Evolutionary conservation across 2,329 filamentous ascomycete genomes (phyloP).

Genomic region (Stagonosporopsis cucurbitacearum): DNA sequence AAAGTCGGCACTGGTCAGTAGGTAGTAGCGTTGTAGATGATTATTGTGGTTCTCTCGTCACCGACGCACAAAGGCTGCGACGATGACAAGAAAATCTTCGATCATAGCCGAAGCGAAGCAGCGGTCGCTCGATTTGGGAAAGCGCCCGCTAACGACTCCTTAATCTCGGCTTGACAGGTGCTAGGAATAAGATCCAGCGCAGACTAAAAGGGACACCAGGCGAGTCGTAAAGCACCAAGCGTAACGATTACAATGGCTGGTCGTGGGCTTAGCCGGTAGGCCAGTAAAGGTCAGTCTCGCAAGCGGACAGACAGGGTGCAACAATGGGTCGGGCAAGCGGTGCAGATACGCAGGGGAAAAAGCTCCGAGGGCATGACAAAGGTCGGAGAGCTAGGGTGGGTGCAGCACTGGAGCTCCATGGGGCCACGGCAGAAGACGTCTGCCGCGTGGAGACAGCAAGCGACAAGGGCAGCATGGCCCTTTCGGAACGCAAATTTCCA

Average conservation of each 20-base stretch:
- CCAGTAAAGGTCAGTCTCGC: conserved; percentile 22
- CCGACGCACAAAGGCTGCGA: conserved; percentile 20
- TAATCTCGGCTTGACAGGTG: conserved; percentile 46
- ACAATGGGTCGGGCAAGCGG: conserved; percentile 32
- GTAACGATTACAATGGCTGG: conserved; percentile 41
- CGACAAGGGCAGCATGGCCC: conserved; percentile 24
- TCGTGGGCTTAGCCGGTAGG: conserved; percentile 43
- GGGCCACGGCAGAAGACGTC: conserved; percentile 16
- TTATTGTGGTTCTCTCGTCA: conserved; percentile 18
- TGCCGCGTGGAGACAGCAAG: conserved; percentile 30
- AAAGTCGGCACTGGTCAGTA: conserved; percentile 15
- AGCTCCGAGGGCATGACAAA: conserved; percentile 28
- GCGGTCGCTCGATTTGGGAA: conserved; percentile 29
- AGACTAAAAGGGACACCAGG: conserved; percentile 36
- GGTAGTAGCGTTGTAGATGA: conserved; percentile 15
- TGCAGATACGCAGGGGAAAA: conserved; percentile 38
- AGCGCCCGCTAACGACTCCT: conserved; percentile 43
- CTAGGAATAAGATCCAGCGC: conserved; percentile 29
- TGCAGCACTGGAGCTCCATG: conserved; percentile 20
- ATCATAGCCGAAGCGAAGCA: conserved; percentile 17
- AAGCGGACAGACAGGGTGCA: conserved; percentile 31
- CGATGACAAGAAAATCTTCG: conserved; percentile 33
- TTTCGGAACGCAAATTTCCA: conserved; percentile 28
- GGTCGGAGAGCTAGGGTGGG: conserved; percentile 18
- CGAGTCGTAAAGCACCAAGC: conserved; percentile 37